A percentile compares a stretch with the other conserved stretches of the same genome.
phyloP scores from a whole-genome alignment of 1,284 basidiomycete species.

The Tylopilus orsonianus region DNA sequence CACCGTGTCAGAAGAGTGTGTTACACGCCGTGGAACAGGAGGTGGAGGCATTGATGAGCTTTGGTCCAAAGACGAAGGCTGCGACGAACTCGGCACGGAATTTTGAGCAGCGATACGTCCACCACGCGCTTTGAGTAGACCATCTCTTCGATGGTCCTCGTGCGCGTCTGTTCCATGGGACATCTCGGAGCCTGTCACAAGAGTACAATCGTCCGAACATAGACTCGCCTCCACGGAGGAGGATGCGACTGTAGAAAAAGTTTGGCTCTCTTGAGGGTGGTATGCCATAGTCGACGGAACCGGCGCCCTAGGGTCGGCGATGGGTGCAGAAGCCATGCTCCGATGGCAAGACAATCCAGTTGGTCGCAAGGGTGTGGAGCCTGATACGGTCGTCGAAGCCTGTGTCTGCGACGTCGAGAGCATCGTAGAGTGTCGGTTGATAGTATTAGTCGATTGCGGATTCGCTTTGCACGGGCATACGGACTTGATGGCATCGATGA shows the following conservation, averaged over 20 bases:
- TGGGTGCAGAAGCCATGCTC: constrained; percentile 1
- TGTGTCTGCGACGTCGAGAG: constrained; percentile 18
- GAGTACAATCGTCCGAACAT: constrained; percentile 32
- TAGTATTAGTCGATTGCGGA: constrained; percentile 25
- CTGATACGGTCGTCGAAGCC: constrained; percentile 15
- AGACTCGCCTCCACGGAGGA: constrained; percentile 14
- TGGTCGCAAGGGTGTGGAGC: background rate
- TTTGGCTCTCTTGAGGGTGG: constrained; percentile 1
- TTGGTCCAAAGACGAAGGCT: constrained; percentile 28
- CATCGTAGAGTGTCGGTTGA: constrained; percentile 23
- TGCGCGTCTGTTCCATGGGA: constrained; percentile 13
- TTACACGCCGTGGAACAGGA: constrained; percentile 16
- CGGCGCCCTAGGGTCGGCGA: background rate
- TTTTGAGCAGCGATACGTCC: constrained; percentile 7
- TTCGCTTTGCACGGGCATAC: constrained; percentile 72
- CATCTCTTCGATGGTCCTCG: constrained; percentile 1
- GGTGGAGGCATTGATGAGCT: constrained; percentile 30
- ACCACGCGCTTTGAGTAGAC: constrained; percentile 1
- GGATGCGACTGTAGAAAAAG: constrained; percentile 3
- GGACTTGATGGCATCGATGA: constrained; percentile 59
- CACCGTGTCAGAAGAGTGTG: constrained; percentile 5
- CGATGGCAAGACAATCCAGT: constrained; percentile 6
- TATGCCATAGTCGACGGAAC: background rate
- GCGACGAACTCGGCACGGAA: constrained; percentile 36
- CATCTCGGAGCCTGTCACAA: constrained; percentile 33